These are phyloP conservation scores for Mesembryanthemum crystallinum DNA, from an alignment of 148 eudicot genomes.

Conservation along the genomic window DNA sequence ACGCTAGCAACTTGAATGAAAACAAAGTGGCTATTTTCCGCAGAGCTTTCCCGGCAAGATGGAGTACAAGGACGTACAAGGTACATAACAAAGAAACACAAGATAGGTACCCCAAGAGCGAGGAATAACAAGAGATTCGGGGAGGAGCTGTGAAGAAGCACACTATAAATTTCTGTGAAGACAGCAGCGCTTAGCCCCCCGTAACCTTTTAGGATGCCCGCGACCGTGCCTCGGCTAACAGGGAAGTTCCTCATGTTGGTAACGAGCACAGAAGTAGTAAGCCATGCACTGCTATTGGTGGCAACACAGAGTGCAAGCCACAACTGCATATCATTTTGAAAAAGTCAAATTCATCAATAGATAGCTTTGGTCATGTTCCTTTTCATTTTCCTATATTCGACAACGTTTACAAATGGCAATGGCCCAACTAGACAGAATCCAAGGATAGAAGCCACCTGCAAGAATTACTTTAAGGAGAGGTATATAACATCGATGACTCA, in stretches of 20 bases:
- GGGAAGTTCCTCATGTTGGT: conserved; percentile 97
- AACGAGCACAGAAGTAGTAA: conserved; percentile 73
- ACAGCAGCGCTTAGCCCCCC: conserved; percentile 82
- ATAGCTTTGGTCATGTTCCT: not conserved
- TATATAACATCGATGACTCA: not conserved
- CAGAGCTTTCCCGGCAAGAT: conserved; percentile 58
- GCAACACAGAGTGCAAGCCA: conserved; percentile 80
- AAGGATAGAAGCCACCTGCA: not conserved
- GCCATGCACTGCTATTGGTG: conserved; percentile 82
- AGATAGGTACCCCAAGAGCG: conserved; percentile 62
- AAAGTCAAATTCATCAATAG: not conserved
- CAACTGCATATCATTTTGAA: conserved; percentile 35
- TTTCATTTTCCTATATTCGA: not conserved
- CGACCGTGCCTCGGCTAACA: conserved; percentile 71
- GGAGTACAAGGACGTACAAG: conserved; percentile 83
- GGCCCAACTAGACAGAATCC: not conserved
- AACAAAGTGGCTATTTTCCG: conserved; percentile 55
- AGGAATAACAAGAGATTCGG: conserved; percentile 63
- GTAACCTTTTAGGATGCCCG: conserved; percentile 87
- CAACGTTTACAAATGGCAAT: not conserved
- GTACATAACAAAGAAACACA: conserved; percentile 67
- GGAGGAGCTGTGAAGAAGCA: conserved; percentile 56
- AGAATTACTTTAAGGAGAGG: not conserved
- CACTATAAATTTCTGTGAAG: conserved; percentile 60
- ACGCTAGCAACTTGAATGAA: conserved; percentile 76